Percentiles rank a stretch among this genome's conserved stretches.
phyloP scores from a whole-genome alignment of 306 rosid genomes.

The Ammopiptanthus mongolicus region DNA sequence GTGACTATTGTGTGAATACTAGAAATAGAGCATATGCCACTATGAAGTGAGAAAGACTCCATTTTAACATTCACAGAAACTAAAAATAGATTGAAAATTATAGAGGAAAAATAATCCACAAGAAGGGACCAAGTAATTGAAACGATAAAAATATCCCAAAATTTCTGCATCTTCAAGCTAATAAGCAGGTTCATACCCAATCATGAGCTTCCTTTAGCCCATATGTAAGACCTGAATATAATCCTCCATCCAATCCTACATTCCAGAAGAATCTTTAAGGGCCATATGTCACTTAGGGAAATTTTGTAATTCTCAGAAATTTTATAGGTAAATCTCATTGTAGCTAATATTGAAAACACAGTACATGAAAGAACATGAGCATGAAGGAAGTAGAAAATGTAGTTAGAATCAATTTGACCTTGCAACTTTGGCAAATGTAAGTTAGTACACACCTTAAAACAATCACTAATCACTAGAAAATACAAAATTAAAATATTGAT shows the following conservation, averaged over 20 bases:
- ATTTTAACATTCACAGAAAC: not conserved
- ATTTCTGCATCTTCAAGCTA: not conserved
- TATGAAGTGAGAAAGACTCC: too few species aligned
- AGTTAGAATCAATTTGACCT: too few species aligned
- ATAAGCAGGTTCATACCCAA: slow-evolving; percentile 49
- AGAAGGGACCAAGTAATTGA: not conserved
- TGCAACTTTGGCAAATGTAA: not conserved
- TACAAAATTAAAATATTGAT: not conserved
- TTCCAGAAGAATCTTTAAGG: not conserved
- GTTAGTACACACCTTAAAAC: not conserved
- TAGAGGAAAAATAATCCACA: not conserved
- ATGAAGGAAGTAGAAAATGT: not conserved
- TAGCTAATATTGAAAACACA: too few species aligned
- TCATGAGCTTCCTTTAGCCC: too few species aligned
- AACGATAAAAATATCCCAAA: not conserved
- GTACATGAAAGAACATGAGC: not conserved
- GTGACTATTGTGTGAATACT: not conserved
- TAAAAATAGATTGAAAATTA: not conserved
- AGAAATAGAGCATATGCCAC: not conserved
- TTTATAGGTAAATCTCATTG: too few species aligned
- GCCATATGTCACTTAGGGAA: not conserved
- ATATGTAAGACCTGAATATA: slow-evolving; percentile 93
- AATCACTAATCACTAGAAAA: not conserved
- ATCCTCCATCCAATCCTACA: slow-evolving; percentile 88
- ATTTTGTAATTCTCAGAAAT: not conserved